These are phyloP conservation scores for Penicillium roqueforti DNA, from an alignment of 495 filamentous ascomycete species.

Conservation along the genomic window DNA sequence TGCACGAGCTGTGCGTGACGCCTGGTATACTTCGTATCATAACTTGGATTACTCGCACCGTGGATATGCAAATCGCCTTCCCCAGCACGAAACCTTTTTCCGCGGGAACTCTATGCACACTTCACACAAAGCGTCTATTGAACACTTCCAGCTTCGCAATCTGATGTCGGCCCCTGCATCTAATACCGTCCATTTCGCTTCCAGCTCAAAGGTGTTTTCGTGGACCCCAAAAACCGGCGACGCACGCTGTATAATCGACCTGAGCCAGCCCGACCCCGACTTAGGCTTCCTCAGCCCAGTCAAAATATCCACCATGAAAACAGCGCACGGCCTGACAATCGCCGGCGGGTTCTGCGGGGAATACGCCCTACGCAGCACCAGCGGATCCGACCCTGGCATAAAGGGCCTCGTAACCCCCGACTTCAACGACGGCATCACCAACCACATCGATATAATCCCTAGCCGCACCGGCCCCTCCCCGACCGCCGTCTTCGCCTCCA, in stretches of 20 bases:
- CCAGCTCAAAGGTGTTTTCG: conserved; percentile 50
- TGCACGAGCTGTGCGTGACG: conserved; percentile 56
- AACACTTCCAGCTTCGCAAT: conserved; percentile 90
- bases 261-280: conserved; percentile 47
- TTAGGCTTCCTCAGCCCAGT: conserved; percentile 37
- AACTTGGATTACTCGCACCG: conserved; percentile 36
- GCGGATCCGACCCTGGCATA: conserved; percentile 62
- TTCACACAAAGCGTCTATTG: conserved; percentile 55
- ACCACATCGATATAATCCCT: conserved; percentile 71
- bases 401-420: conserved; percentile 40
- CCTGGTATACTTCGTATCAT: conserved; percentile 43
- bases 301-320: conserved; percentile 68
- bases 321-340: conserved; percentile 63
- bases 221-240: conserved; percentile 41
- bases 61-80: conserved; percentile 24
- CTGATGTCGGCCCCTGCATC: conserved; percentile 68
- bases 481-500: conserved; percentile 74
- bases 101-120: conserved; percentile 68
- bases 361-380: conserved; percentile 62
- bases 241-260: conserved; percentile 55
- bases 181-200: conserved; percentile 74
- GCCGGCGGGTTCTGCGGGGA: conserved; percentile 79
- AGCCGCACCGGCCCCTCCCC: conserved; percentile 58
- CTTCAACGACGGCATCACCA: conserved; percentile 69
- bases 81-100: conserved; percentile 50